These are phyloP conservation scores for Hibiscus trionum DNA, from an alignment of 345 rosid species.

Conservation along the genomic window DNA sequence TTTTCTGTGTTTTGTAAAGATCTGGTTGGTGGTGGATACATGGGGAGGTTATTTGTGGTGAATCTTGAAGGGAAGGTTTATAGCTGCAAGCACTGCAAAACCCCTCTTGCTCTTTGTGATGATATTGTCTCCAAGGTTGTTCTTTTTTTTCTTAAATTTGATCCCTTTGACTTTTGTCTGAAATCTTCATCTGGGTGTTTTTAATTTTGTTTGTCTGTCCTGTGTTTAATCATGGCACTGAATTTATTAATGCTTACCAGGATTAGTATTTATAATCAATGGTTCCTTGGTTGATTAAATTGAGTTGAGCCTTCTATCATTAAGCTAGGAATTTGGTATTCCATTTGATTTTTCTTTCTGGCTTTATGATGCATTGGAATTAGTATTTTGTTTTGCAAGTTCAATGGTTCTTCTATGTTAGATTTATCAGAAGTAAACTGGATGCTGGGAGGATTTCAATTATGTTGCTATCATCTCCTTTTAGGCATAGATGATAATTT, in stretches of 20 bases:
- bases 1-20: slow-evolving; percentile 8
- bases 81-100: slow-evolving; percentile 88
- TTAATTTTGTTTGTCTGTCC: too few species aligned
- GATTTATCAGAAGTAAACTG: background rate
- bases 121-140: slow-evolving; percentile 79
- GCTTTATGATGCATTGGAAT: background rate
- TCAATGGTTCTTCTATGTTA: background rate
- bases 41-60: slow-evolving; percentile 93
- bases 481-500: slow-evolving; percentile 1
- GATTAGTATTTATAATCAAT: background rate
- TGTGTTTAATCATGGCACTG: too few species aligned
- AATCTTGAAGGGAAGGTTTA: slow-evolving; percentile 87
- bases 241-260: background rate
- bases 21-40: slow-evolving; percentile 27
- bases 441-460: background rate
- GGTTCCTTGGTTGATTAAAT: background rate
- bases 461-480: background rate
- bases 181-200: slow-evolving; percentile 21
- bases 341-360: background rate
- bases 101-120: slow-evolving; percentile 72
- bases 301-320: background rate
- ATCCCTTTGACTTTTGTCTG: slow-evolving; percentile 6
- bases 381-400: background rate
- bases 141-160: slow-evolving; percentile 16
- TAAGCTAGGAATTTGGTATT: background rate